A percentile compares a stretch with the other conserved stretches of the same genome.
Conservation (phyloP, 257 asterid genomes). For the Solanum medicagineum region DNA sequence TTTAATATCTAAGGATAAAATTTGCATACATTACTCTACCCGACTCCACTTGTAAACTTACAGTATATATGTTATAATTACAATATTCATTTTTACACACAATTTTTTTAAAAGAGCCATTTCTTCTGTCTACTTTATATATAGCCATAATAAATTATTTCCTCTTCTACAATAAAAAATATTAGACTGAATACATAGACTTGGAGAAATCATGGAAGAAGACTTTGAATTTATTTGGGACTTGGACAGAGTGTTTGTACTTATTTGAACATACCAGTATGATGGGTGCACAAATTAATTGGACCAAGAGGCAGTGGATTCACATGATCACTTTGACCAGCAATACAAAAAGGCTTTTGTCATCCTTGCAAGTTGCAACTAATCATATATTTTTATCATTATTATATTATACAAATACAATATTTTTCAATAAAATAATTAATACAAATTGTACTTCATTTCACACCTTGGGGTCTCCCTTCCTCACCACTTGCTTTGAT, state of each 20-base stretch:
- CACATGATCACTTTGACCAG: not conserved
- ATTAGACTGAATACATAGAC: not conserved
- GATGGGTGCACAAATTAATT: not conserved
- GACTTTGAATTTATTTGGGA: not conserved
- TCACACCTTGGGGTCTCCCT: not conserved
- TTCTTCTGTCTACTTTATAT: not conserved
- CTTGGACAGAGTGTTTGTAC: not conserved
- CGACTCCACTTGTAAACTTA: not conserved
- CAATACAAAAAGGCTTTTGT: not conserved
- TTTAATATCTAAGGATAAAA: not conserved
- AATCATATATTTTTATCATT: not conserved
- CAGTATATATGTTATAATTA: not conserved
- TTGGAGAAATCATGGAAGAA: not conserved
- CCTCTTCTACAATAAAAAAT: not conserved
- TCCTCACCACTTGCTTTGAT: not conserved
- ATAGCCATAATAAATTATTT: not conserved
- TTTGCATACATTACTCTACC: fast-evolving
- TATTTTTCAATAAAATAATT: not conserved
- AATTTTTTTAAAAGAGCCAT: too few species aligned
- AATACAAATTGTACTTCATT: not conserved
- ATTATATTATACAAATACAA: not conserved
- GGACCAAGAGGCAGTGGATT: not conserved
- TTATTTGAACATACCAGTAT: not conserved
- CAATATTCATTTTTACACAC: not conserved
- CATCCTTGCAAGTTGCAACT: not conserved